These are phyloP conservation scores for Ogataea pignaliae DNA, from an alignment of 805 yeast genomes.

Conservation along the genomic window DNA sequence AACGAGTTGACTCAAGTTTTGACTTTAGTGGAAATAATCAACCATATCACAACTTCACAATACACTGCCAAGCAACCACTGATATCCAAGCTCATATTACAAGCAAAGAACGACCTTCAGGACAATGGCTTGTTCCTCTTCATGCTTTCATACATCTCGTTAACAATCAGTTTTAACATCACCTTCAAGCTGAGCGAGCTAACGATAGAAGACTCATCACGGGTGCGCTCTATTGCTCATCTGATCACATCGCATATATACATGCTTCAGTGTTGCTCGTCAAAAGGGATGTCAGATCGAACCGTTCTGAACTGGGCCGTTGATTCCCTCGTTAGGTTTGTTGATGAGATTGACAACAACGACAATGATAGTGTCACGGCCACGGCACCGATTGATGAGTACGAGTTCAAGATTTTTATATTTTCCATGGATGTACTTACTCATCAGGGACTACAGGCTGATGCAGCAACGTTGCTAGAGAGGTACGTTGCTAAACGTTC, in stretches of 20 bases:
- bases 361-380: too few species aligned
- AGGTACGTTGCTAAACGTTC: conserved; percentile 2
- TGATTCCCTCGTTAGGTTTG: background rate
- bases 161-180: conserved; percentile 19
- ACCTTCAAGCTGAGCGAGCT: conserved; percentile 18
- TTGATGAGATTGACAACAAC: too few species aligned
- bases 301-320: conserved; percentile 6
- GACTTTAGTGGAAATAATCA: conserved; percentile 12
- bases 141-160: conserved; percentile 26
- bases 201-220: conserved; percentile 13
- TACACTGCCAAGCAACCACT: conserved; percentile 16
- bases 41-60: too few species aligned
- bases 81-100: conserved; percentile 21
- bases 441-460: conserved; percentile 14
- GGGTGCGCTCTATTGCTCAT: conserved; percentile 5
- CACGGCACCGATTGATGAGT: background rate
- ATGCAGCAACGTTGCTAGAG: conserved; percentile 13
- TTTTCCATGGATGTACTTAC: conserved; percentile 22
- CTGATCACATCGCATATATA: conserved; percentile 23
- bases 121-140: conserved; percentile 29
- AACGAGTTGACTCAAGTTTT: conserved; percentile 22
- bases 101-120: conserved; percentile 16
- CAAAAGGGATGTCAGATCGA: conserved; percentile 6
- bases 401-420: conserved; percentile 31
- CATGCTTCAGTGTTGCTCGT: conserved; percentile 16